Conservation (phyloP, 2,329 filamentous ascomycete species). For the Fusarium luffae region DNA sequence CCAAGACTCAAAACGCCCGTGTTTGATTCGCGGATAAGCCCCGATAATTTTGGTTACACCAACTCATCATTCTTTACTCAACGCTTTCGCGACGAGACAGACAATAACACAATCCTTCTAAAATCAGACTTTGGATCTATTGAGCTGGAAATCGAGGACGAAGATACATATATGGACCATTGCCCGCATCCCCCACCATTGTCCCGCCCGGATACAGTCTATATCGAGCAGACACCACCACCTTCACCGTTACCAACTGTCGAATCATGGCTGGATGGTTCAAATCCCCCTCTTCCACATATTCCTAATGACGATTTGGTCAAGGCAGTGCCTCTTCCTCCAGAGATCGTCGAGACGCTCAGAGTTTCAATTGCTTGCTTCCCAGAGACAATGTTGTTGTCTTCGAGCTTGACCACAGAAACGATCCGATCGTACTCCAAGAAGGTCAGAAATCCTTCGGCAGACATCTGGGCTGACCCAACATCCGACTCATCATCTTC, state of each 20-base stretch:
- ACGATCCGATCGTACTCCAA: slow-evolving; percentile 67
- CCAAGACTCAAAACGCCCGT: slow-evolving; percentile 23
- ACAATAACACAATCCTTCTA: slow-evolving; percentile 35
- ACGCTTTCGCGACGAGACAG: slow-evolving; percentile 32
- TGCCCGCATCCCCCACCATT: slow-evolving; percentile 7
- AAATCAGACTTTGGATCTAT: slow-evolving; percentile 38
- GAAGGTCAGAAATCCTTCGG: slow-evolving; percentile 59
- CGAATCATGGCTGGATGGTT: slow-evolving; percentile 52
- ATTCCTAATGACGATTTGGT: slow-evolving; percentile 51
- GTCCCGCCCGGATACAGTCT: slow-evolving; percentile 41
- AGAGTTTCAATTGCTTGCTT: slow-evolving; percentile 66
- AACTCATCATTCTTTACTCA: slow-evolving; percentile 17
- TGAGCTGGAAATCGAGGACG: slow-evolving; percentile 37
- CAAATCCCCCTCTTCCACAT: slow-evolving; percentile 46
- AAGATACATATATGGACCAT: slow-evolving; percentile 29
- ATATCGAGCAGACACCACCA: slow-evolving; percentile 49
- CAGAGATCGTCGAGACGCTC: slow-evolving; percentile 65
- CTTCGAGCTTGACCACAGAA: slow-evolving; percentile 66
- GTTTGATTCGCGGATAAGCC: slow-evolving; percentile 14
- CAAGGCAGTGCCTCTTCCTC: slow-evolving; percentile 60
- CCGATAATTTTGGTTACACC: slow-evolving; percentile 18
- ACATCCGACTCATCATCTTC: slow-evolving; percentile 26
- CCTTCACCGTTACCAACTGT: slow-evolving; percentile 51
- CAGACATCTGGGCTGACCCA: slow-evolving; percentile 39
- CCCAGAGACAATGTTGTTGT: slow-evolving; percentile 68